Percentiles rank a stretch among this genome's conserved stretches.
Evolutionary conservation across 2,329 filamentous ascomycete genomes (phyloP).

Genomic region (Trichoderma hamatum): DNA sequence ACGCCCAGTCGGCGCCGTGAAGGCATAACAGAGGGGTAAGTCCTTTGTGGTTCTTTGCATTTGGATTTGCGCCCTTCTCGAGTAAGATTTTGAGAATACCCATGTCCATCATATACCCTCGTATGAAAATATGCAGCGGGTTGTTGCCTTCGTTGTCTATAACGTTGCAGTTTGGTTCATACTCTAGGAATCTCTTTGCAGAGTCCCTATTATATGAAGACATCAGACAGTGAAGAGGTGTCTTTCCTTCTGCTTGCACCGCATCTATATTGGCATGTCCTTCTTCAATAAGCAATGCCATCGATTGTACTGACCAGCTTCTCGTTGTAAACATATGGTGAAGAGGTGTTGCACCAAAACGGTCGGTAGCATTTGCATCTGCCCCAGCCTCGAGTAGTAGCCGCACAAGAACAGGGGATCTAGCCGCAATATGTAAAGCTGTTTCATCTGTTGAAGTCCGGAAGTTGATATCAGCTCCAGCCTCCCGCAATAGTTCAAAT

Average conservation of each 20-base stretch:
- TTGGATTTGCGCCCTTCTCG: conserved; percentile 32
- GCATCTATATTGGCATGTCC: conserved; percentile 35
- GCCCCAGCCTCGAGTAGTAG: conserved; percentile 33
- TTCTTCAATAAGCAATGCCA: conserved; percentile 33
- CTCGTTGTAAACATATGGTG: conserved; percentile 2
- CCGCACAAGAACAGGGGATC: conserved; percentile 20
- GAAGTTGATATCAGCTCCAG: conserved; percentile 33
- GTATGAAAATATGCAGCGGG: conserved; percentile 30
- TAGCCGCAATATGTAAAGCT: conserved; percentile 29
- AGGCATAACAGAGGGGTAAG: conserved; percentile 29
- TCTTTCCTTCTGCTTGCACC: conserved; percentile 27
- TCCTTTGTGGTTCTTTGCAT: conserved; percentile 29
- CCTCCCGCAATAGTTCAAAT: conserved; percentile 31
- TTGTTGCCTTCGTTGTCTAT: conserved; percentile 32
- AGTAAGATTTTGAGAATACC: conserved; percentile 25
- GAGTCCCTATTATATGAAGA: not conserved
- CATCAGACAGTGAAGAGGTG: conserved; percentile 31
- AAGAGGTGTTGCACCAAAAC: conserved; percentile 29
- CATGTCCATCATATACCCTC: not conserved
- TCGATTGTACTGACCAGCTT: not conserved
- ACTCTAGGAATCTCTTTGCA: conserved; percentile 27
- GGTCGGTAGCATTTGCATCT: conserved; percentile 31
- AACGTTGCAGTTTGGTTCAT: conserved; percentile 29
- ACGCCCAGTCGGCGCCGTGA: accelerated
- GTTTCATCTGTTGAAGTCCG: conserved; percentile 28